These are phyloP conservation scores for Trichoderma sp. DNA, from an alignment of 2,329 filamentous ascomycete species.

Conservation along the genomic window DNA sequence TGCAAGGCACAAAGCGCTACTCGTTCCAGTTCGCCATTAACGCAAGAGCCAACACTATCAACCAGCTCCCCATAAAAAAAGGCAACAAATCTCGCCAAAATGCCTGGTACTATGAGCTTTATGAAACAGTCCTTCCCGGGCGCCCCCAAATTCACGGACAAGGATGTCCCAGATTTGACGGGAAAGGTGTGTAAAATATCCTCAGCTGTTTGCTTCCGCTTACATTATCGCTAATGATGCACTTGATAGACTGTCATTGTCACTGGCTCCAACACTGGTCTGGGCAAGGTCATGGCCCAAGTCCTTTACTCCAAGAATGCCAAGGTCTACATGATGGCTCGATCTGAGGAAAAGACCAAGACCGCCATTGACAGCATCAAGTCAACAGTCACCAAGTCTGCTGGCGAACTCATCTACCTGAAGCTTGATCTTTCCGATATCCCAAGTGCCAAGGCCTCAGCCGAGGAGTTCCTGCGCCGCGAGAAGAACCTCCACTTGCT, in stretches of 20 bases:
- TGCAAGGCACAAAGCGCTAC: background rate
- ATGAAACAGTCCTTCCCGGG: constrained; percentile 17
- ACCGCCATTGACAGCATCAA: constrained; percentile 44
- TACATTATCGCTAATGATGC: background rate
- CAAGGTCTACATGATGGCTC: constrained; percentile 53
- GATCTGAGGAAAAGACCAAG: constrained; percentile 42
- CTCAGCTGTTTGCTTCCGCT: background rate
- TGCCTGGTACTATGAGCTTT: constrained; percentile 17
- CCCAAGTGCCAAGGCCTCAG: constrained; percentile 28
- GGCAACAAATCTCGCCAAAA: background rate
- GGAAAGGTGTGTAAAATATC: constrained; percentile 45
- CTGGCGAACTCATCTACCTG: constrained; percentile 41
- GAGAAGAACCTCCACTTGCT: constrained; percentile 36
- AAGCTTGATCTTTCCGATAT: constrained; percentile 42
- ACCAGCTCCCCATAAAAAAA: background rate
- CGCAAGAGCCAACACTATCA: background rate
- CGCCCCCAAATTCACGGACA: constrained; percentile 20
- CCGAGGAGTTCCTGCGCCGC: constrained; percentile 24
- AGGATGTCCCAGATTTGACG: constrained; percentile 61
- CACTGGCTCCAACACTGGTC: constrained; percentile 40
- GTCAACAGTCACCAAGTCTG: constrained; percentile 30
- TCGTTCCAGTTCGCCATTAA: background rate
- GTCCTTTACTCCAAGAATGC: constrained; percentile 54
- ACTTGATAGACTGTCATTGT: constrained; percentile 47
- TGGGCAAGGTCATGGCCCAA: constrained; percentile 50